Evolutionary conservation across 2,329 filamentous ascomycete species (phyloP).

Genomic region (Penicillium sp.): DNA sequence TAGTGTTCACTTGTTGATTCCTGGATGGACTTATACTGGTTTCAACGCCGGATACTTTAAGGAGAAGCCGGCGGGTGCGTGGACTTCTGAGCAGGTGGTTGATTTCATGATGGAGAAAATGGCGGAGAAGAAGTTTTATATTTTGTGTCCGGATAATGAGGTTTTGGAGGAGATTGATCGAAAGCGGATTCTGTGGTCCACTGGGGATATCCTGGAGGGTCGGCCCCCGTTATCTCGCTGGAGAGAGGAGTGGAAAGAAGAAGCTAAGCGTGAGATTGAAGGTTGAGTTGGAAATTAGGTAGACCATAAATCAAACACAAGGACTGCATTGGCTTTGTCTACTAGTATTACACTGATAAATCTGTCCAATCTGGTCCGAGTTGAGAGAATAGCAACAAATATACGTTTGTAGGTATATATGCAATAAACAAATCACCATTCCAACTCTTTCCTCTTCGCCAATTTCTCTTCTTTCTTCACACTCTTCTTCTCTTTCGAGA

Average conservation of each 20-base stretch:
- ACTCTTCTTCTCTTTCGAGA: slow-evolving; percentile 4
- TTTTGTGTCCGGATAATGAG: background rate
- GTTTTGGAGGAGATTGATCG: background rate
- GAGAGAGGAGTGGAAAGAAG: background rate
- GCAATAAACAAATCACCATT: slow-evolving; percentile 14
- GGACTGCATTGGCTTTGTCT: too few relatives aligned
- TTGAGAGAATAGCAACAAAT: too few relatives aligned
- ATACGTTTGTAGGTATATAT: too few relatives aligned
- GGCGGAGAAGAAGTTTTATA: background rate
- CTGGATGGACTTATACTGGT: background rate
- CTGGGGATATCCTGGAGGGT: background rate
- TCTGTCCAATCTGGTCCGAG: too few relatives aligned
- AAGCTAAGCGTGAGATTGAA: background rate
- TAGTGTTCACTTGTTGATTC: background rate
- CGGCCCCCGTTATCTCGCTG: background rate
- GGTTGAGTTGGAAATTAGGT: background rate
- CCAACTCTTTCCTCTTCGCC: slow-evolving; percentile 15
- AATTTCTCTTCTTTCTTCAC: background rate
- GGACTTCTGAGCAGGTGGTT: background rate
- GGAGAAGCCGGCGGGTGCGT: background rate
- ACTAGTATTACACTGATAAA: too few relatives aligned
- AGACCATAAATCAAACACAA: background rate
- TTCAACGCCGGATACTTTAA: background rate
- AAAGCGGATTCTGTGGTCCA: background rate
- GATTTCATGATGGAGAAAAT: background rate